Conservation (phyloP, 2,329 filamentous ascomycete genomes). For the Sporothrix pallida region DNA sequence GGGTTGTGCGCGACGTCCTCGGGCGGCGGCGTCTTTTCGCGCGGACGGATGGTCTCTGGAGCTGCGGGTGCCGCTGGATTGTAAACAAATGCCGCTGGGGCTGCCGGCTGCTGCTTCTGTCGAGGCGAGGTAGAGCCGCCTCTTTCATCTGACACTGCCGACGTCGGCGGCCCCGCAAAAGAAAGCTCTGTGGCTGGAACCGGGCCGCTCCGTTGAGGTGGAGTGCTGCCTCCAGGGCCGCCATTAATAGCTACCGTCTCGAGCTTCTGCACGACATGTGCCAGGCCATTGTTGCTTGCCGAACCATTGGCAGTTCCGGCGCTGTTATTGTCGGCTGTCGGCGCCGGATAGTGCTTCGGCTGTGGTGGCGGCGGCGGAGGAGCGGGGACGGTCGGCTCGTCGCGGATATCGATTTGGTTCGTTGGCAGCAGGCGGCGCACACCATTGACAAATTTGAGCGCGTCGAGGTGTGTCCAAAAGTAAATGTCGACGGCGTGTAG, state of each 20-base stretch:
- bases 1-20: conserved; percentile 66
- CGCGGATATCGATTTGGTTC: conserved; percentile 65
- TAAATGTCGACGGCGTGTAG: conserved; percentile 78
- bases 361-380: conserved; percentile 39
- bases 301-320: conserved; percentile 36
- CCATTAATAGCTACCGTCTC: conserved; percentile 68
- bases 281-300: conserved; percentile 54
- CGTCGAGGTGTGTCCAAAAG: conserved; percentile 78
- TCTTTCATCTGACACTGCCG: conserved; percentile 29
- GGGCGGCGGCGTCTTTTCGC: conserved; percentile 81
- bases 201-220: conserved; percentile 46
- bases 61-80: conserved; percentile 80
- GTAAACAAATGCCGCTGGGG: conserved; percentile 69
- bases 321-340: conserved; percentile 43
- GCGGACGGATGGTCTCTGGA: conserved; percentile 71
- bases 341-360: conserved; percentile 34
- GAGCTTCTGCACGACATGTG: conserved; percentile 73
- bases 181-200: conserved; percentile 50
- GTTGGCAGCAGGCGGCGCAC: conserved; percentile 68
- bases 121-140: background rate
- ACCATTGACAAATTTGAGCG: conserved; percentile 71
- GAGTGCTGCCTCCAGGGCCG: conserved; percentile 36
- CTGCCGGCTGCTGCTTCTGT: conserved; percentile 39
- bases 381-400: conserved; percentile 64
- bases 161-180: conserved; percentile 50